A percentile compares a stretch with the other conserved stretches of the same genome.
These are phyloP conservation scores for Hypomyces perniciosus DNA, from an alignment of 2,329 filamentous ascomycete species.

Conservation along the genomic window DNA sequence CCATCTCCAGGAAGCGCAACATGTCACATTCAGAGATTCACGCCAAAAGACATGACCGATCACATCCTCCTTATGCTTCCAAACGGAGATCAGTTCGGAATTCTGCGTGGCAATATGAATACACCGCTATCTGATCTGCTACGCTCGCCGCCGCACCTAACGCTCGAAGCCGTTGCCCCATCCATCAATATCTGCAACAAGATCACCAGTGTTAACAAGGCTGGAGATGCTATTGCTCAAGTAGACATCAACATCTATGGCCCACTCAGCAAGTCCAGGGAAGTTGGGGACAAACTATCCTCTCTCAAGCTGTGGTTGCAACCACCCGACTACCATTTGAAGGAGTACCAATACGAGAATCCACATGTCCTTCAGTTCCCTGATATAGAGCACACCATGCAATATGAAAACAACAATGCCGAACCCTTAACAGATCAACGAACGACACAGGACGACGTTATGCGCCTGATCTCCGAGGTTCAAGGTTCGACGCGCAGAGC, in stretches of 20 bases:
- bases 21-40: not conserved
- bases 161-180: slow-evolving; percentile 11
- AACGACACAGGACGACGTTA: not conserved
- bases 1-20: not conserved
- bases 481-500: slow-evolving; percentile 15
- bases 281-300: slow-evolving; percentile 25
- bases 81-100: not conserved
- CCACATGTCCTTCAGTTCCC: slow-evolving; percentile 4
- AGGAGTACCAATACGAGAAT: slow-evolving; percentile 4
- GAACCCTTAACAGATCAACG: not conserved
- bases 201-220: slow-evolving; percentile 21
- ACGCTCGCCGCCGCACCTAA: not conserved
- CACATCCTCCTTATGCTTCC: not conserved
- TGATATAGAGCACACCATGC: not conserved
- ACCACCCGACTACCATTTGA: slow-evolving; percentile 20
- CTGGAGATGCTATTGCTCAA: slow-evolving; percentile 23
- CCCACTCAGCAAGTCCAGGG: slow-evolving; percentile 11
- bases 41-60: not conserved
- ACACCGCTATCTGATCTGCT: not conserved
- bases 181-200: slow-evolving; percentile 16
- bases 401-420: not conserved
- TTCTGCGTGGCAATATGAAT: not conserved
- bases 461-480: not conserved
- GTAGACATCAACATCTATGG: slow-evolving; percentile 35
- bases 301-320: slow-evolving; percentile 30